These are phyloP conservation scores for Penicillium freii DNA, from an alignment of 2,329 filamentous ascomycete genomes.

Conservation along the genomic window DNA sequence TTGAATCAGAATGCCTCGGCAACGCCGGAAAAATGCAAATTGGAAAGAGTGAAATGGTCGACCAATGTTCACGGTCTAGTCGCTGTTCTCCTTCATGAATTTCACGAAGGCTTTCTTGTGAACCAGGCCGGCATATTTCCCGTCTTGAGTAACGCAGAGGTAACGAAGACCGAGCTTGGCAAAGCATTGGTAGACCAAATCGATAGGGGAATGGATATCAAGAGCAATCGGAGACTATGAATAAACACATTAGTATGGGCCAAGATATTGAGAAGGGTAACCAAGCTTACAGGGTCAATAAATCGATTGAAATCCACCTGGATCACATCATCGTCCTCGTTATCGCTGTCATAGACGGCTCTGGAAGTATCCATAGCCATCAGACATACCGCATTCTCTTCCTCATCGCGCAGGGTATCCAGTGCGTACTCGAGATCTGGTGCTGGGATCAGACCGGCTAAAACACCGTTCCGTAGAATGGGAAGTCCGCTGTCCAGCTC, in stretches of 20 bases:
- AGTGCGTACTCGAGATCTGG: constrained; percentile 92
- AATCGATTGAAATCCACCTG: constrained; percentile 85
- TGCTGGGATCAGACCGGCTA: constrained; percentile 89
- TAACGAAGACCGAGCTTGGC: constrained; percentile 90
- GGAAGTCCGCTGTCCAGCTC: constrained; percentile 91
- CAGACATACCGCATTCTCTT: constrained; percentile 68
- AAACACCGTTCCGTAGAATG: constrained; percentile 72
- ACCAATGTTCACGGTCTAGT: constrained; percentile 46
- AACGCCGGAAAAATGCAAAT: constrained; percentile 3
- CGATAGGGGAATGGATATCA: constrained; percentile 86
- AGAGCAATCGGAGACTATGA: constrained; percentile 74
- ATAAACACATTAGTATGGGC: background rate
- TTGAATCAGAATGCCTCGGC: constrained; percentile 2
- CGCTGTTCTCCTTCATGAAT: constrained; percentile 76
- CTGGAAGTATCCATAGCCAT: constrained; percentile 68
- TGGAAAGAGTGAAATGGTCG: constrained; percentile 3
- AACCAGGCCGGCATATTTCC: constrained; percentile 84
- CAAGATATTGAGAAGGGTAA: background rate
- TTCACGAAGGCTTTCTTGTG: constrained; percentile 98
- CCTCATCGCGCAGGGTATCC: constrained; percentile 71
- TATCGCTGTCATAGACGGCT: constrained; percentile 60
- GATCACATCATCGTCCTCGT: constrained; percentile 52
- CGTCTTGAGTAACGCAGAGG: constrained; percentile 82
- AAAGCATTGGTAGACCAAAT: constrained; percentile 94
- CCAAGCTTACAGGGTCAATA: constrained; percentile 73